Conservation (phyloP, 768 basidiomycete genomes). For the Steccherinum ochraceum region DNA sequence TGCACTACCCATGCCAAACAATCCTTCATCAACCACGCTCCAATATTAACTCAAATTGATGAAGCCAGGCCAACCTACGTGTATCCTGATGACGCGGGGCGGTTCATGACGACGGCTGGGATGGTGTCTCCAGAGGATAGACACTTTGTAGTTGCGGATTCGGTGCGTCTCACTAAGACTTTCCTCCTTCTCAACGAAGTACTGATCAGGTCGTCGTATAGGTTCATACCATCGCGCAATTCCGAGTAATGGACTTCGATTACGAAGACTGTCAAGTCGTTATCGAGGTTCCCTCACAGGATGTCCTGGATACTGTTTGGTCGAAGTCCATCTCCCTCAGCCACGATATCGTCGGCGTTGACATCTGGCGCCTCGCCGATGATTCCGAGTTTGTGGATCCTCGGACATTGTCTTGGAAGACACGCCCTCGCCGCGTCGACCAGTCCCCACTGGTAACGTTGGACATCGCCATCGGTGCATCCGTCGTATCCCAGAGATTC, state of each 20-base stretch:
- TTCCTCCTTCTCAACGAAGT: not conserved
- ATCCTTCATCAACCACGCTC: constrained; percentile 15
- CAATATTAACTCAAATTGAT: constrained; percentile 17
- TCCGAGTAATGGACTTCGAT: constrained; percentile 20
- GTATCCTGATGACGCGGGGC: constrained; percentile 17
- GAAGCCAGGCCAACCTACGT: constrained; percentile 11
- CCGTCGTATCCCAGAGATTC: too few relatives aligned
- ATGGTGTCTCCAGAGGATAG: constrained; percentile 15
- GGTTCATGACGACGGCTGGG: constrained; percentile 13
- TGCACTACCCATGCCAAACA: too few relatives aligned
- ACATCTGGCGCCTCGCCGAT: too few relatives aligned
- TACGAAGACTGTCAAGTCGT: constrained; percentile 21
- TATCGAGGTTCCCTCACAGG: constrained; percentile 17
- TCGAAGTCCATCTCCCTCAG: too few relatives aligned
- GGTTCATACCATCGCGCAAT: constrained; percentile 19
- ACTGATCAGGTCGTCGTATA: not conserved
- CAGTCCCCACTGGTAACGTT: too few relatives aligned
- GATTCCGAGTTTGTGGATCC: too few relatives aligned
- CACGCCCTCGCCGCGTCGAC: too few relatives aligned
- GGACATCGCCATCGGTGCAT: too few relatives aligned
- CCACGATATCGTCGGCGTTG: too few relatives aligned
- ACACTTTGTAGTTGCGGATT: constrained; percentile 13
- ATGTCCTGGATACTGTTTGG: too few relatives aligned
- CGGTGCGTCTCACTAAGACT: constrained; percentile 9
- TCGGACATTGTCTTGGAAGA: too few relatives aligned